Evolutionary conservation across 2,329 filamentous ascomycete genomes (phyloP), one percentile per base, ranked within the genome.

Genomic region (Fusarium marasasianum): DNA sequence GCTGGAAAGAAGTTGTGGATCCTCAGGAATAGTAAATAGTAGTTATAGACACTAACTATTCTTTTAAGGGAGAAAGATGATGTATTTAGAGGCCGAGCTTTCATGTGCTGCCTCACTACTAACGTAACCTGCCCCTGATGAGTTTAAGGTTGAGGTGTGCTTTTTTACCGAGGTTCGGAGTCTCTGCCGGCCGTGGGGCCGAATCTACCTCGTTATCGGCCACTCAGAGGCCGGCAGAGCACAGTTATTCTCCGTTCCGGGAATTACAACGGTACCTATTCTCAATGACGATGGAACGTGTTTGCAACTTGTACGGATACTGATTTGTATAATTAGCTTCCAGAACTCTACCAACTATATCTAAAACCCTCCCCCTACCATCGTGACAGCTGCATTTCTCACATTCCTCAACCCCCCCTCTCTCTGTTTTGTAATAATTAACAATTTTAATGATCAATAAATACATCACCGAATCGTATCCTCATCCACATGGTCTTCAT

Each of bases 401-500:
- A 24, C 35, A 26, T 35, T 18, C 35, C 29, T 31, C 33, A 22
- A 37, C 18, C 22, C 11, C 5, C 55, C 31, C 43, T 44, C 41
- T 47, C 43, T 47, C 35, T 37, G 14, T 35, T 31, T 67, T 66
- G 38, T 41, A 24, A 24, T 24, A 41, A 69, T 59, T 71, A 51
- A 44, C 31, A 44, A n/a, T 26, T 58, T 58, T 38, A 37, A 51
- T 37, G 13, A n/a, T 22, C 24, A 41, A 41, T 31, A 44, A 38
- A 24, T 41, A 29, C 15, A 66, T 67, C 58, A 73, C 61, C 58
- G 60, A 50, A 61, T 54, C 54, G 65, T 70, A 38, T 74, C 54
- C 44, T 67, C 43, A 35, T 76, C 65, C 41, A 63, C 55, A 63
- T 74, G 66, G 51, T 84, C 80, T 40, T 84, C 79, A 80, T 92